Evolutionary conservation across 345 rosid genomes (phyloP).

Genomic region (Corchorus capsularis): DNA sequence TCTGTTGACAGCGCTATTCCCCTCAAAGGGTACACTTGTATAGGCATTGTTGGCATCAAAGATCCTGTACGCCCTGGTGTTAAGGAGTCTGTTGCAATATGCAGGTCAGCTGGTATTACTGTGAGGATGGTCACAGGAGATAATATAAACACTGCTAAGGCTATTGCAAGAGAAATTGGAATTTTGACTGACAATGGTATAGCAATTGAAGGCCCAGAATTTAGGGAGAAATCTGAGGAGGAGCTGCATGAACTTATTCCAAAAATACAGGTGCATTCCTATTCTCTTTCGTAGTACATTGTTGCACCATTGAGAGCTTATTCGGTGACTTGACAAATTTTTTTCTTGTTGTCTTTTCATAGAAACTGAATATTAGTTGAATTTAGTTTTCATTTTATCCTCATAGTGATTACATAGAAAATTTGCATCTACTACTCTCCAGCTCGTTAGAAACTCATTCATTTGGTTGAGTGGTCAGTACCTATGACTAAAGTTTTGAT

Average conservation of each 20-base stretch:
- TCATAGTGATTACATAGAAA: background rate
- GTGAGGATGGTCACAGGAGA: slow-evolving; percentile 95
- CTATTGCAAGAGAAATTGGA: slow-evolving; percentile 89
- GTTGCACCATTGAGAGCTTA: background rate
- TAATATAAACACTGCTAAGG: slow-evolving; percentile 84
- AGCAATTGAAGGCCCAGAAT: slow-evolving; percentile 66
- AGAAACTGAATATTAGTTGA: background rate
- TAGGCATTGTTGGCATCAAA: slow-evolving; percentile 85
- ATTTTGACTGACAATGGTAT: slow-evolving; percentile 66
- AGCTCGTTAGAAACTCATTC: background rate
- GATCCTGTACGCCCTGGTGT: slow-evolving; percentile 90
- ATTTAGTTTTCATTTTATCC: slow-evolving; percentile 2
- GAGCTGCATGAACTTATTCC: slow-evolving; percentile 73
- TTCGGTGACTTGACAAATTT: background rate
- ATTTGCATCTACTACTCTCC: background rate
- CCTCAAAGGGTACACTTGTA: slow-evolving; percentile 53
- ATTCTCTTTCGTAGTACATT: background rate
- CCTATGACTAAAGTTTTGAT: background rate
- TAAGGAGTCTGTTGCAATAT: slow-evolving; percentile 78
- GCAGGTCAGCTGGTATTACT: slow-evolving; percentile 78
- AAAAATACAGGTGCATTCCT: slow-evolving; percentile 69
- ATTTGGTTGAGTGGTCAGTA: background rate
- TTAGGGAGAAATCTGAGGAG: slow-evolving; percentile 51
- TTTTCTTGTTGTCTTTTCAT: background rate
- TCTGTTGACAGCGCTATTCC: slow-evolving; percentile 60